phyloP scores from a whole-genome alignment of 1,284 basidiomycete species.

The Ceraceosorus bombacis region DNA sequence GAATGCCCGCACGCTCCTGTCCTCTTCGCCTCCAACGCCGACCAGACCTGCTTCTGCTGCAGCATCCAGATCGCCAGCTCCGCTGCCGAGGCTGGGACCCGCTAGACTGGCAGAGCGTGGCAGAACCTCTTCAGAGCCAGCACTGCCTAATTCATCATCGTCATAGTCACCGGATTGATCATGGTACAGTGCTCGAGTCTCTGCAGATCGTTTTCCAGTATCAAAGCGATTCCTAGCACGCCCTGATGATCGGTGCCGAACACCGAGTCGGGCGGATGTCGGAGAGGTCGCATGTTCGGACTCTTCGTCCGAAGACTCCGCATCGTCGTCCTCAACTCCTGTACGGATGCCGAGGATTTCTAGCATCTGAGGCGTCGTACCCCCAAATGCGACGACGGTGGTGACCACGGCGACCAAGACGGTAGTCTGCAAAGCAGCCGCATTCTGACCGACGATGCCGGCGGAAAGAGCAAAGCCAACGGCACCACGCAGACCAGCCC shows the following conservation, averaged over 20 bases:
- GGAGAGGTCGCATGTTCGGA: conserved; percentile 49
- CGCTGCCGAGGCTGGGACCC: neutral
- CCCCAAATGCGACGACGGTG: conserved; percentile 90
- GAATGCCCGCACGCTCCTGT: conserved; percentile 8
- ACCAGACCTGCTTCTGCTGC: neutral
- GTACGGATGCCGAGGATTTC: conserved; percentile 93
- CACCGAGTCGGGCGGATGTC: neutral
- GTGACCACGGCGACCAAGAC: conserved; percentile 92
- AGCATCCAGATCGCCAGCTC: neutral
- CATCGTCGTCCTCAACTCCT: conserved; percentile 76
- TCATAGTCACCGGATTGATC: conserved; percentile 5
- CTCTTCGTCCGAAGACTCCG: conserved; percentile 70
- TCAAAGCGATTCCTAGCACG: neutral
- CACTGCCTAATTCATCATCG: conserved; percentile 1
- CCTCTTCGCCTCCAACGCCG: conserved; percentile 6
- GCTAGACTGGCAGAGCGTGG: conserved; percentile 1
- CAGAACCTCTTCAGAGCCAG: conserved; percentile 9
- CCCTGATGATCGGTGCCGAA: neutral
- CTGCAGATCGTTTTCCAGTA: neutral
- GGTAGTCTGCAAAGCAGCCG: conserved; percentile 80
- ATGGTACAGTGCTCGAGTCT: conserved; percentile 2
- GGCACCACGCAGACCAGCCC: conserved; percentile 92
- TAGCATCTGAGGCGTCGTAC: conserved; percentile 91
- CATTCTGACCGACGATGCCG: conserved; percentile 86
- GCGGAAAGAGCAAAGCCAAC: conserved; percentile 94